These are phyloP conservation scores for Fusarium nanum DNA, from an alignment of 2,329 filamentous ascomycete genomes.

Conservation along the genomic window DNA sequence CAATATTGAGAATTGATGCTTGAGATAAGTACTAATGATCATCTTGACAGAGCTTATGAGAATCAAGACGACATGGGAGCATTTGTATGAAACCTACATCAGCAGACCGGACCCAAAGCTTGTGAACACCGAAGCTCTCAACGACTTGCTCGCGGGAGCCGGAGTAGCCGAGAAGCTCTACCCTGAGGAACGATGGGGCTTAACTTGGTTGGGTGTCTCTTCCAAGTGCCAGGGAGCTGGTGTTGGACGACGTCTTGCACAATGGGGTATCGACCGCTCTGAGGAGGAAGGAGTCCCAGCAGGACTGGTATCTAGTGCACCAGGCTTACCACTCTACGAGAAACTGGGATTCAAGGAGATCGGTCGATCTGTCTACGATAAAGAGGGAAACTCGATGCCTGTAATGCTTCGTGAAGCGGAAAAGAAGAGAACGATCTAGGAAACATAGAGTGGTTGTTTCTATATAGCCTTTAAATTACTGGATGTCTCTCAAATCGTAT, in stretches of 20 bases:
- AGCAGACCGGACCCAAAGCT: not conserved
- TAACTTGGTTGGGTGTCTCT: conserved; percentile 16
- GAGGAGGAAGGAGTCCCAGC: conserved; percentile 23
- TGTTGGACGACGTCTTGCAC: conserved; percentile 13
- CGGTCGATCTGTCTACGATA: not conserved
- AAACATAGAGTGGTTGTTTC: not conserved
- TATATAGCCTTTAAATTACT: not conserved
- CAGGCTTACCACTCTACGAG: conserved; percentile 11
- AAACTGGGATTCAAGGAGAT: conserved; percentile 22
- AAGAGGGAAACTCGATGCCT: not conserved
- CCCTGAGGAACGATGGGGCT: conserved; percentile 23
- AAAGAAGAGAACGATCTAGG: not conserved
- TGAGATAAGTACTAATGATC: accelerated
- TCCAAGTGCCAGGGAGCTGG: conserved; percentile 25
- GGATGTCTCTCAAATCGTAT: accelerated
- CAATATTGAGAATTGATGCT: not conserved
- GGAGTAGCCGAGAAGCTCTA: not conserved
- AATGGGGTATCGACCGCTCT: conserved; percentile 29
- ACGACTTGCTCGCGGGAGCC: not conserved
- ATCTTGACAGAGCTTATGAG: not conserved
- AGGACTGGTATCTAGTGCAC: conserved; percentile 12
- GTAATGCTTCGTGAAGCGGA: conserved; percentile 18
- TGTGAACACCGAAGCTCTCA: not conserved
- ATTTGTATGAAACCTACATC: not conserved
- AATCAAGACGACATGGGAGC: not conserved